Conservation (phyloP, 2,329 filamentous ascomycete species). For the Paraphaeosphaeria sporulosa region DNA sequence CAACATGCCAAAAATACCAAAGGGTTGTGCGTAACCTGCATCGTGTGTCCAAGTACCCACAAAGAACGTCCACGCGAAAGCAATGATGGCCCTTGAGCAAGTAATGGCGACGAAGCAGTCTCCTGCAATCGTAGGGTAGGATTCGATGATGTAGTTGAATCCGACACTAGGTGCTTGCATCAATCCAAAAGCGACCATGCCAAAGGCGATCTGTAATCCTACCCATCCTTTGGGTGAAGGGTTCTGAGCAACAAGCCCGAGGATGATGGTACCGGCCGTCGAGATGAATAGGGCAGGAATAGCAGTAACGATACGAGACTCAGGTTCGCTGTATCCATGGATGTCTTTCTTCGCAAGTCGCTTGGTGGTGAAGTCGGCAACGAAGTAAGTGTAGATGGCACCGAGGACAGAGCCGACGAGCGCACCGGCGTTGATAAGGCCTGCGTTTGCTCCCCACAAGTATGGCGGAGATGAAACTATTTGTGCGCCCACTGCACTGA, state of each 20-base stretch:
- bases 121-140: slow-evolving; percentile 56
- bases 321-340: slow-evolving; percentile 51
- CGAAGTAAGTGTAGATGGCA: slow-evolving; percentile 47
- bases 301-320: slow-evolving; percentile 49
- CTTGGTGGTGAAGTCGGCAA: slow-evolving; percentile 49
- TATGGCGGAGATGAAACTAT: slow-evolving; percentile 51
- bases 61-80: slow-evolving; percentile 65
- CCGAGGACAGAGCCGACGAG: slow-evolving; percentile 49
- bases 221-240: slow-evolving; percentile 48
- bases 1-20: slow-evolving; percentile 62
- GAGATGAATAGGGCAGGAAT: slow-evolving; percentile 50
- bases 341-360: slow-evolving; percentile 44
- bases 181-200: slow-evolving; percentile 51
- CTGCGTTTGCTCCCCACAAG: slow-evolving; percentile 50
- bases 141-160: slow-evolving; percentile 60
- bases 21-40: slow-evolving; percentile 56
- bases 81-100: slow-evolving; percentile 57
- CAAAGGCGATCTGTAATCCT: slow-evolving; percentile 49
- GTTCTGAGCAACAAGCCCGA: slow-evolving; percentile 52
- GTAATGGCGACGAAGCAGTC: slow-evolving; percentile 65
- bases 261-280: slow-evolving; percentile 47
- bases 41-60: slow-evolving; percentile 57
- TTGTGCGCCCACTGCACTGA: slow-evolving; percentile 48
- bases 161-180: slow-evolving; percentile 54
- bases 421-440: slow-evolving; percentile 50